Evolutionary conservation across 345 rosid species (phyloP).

Genomic region (Eucalyptus urophylla): DNA sequence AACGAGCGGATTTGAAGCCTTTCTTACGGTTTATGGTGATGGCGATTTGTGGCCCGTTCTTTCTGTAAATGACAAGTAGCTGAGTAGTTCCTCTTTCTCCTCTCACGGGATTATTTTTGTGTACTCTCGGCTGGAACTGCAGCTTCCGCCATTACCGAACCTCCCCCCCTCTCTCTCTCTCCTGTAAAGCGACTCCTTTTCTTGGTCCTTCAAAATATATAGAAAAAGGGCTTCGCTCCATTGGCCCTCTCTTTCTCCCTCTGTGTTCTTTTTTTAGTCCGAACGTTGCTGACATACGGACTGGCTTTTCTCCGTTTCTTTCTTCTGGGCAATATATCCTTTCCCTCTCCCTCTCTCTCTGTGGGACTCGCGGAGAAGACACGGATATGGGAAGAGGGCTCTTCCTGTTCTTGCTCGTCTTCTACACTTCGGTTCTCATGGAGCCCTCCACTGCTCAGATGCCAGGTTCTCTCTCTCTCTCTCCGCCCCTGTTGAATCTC

Average conservation of each 20-base stretch:
- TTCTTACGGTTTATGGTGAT: not conserved
- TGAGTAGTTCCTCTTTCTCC: not conserved
- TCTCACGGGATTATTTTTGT: not conserved
- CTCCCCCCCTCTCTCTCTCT: not conserved
- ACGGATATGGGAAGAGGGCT: conserved; percentile 35
- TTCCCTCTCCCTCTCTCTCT: not conserved
- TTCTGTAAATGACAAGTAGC: not conserved
- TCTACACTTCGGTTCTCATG: conserved; percentile 21
- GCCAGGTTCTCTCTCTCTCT: conserved; percentile 28
- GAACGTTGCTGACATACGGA: not conserved
- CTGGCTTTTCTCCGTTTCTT: not conserved
- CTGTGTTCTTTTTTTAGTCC: not conserved
- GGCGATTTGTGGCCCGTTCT: not conserved
- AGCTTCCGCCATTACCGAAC: not conserved
- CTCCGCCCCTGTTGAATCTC: not conserved
- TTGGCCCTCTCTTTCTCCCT: not conserved
- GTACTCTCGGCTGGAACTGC: not conserved
- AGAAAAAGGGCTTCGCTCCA: not conserved
- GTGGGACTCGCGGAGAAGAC: not conserved
- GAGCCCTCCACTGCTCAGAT: conserved; percentile 40
- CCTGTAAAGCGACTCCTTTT: not conserved
- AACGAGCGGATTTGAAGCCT: not conserved
- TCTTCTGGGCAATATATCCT: not conserved
- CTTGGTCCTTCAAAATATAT: not conserved
- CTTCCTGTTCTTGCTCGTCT: conserved; percentile 4